Percentiles rank a stretch among this genome's conserved stretches.
Conservation (phyloP, 2,329 filamentous ascomycete species). For the Chaetothyriales sp. region DNA sequence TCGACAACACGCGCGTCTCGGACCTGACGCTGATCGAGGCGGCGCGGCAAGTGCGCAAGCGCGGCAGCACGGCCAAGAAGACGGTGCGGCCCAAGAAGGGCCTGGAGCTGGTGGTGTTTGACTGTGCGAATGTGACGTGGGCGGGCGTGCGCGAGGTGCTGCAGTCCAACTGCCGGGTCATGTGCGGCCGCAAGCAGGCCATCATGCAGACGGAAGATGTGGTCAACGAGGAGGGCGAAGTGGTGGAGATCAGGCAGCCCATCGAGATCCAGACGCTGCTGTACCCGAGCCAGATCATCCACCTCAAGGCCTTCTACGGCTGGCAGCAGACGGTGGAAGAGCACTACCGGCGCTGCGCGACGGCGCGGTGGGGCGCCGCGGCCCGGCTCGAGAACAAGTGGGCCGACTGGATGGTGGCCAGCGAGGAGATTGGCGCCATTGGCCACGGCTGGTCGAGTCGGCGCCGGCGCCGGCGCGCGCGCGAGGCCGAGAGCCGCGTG, state of each 20-base stretch:
- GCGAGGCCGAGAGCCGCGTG: constrained; percentile 69
- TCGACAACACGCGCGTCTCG: constrained; percentile 88
- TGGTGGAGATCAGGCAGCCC: constrained; percentile 10
- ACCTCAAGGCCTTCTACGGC: constrained; percentile 84
- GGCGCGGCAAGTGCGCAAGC: constrained; percentile 59
- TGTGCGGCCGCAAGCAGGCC: constrained; percentile 16
- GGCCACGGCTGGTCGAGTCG: constrained; percentile 47
- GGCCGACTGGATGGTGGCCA: constrained; percentile 87
- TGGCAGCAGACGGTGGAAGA: constrained; percentile 93
- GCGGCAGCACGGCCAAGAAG: constrained; percentile 38
- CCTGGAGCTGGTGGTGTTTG: constrained; percentile 69
- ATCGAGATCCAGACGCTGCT: constrained; percentile 26
- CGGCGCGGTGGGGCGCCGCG: constrained; percentile 62
- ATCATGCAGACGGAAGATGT: constrained; percentile 6
- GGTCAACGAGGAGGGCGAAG: constrained; percentile 4
- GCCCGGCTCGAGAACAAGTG: constrained; percentile 75
- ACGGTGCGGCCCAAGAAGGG: constrained; percentile 42
- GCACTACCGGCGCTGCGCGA: constrained; percentile 72
- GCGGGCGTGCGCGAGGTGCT: constrained; percentile 77
- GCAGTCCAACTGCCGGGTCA: constrained; percentile 66
- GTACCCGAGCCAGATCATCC: constrained; percentile 66
- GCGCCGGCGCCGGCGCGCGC: constrained; percentile 59
- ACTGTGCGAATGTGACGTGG: constrained; percentile 88
- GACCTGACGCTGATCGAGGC: constrained; percentile 78
- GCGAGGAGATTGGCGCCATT: constrained; percentile 60